A percentile compares a stretch with the other conserved stretches of the same genome.
Evolutionary conservation across 2,329 filamentous ascomycete genomes (phyloP).

Genomic region (Cytospora paraplurivora): DNA sequence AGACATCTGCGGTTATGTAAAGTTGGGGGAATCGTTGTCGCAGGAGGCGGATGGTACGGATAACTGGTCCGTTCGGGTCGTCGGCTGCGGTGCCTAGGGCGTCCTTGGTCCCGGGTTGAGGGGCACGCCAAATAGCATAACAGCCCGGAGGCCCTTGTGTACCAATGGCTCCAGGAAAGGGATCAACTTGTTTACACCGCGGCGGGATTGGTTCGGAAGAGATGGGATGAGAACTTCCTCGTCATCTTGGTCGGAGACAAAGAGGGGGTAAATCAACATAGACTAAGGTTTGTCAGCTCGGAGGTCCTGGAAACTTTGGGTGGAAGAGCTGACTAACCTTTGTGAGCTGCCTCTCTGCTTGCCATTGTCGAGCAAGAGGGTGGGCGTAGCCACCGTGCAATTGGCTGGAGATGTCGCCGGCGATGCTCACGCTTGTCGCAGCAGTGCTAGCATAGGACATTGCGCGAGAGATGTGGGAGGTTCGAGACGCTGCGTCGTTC

Average conservation of each 20-base stretch:
- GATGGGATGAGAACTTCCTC: slow-evolving; percentile 90
- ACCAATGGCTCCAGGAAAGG: slow-evolving; percentile 85
- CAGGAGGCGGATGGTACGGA: slow-evolving; percentile 80
- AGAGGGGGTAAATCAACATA: slow-evolving; percentile 98
- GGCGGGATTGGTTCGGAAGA: slow-evolving; percentile 85
- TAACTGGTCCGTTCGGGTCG: slow-evolving; percentile 89
- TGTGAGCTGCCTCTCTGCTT: slow-evolving; percentile 80
- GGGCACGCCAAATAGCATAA: slow-evolving; percentile 95
- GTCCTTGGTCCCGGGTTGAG: slow-evolving; percentile 79
- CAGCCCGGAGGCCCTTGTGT: slow-evolving; percentile 84
- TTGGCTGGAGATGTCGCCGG: slow-evolving; percentile 78
- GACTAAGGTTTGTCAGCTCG: slow-evolving; percentile 57
- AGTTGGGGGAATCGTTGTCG: slow-evolving; percentile 84
- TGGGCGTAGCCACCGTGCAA: slow-evolving; percentile 83
- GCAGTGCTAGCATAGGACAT: slow-evolving; percentile 68
- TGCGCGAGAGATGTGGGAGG: slow-evolving; percentile 63
- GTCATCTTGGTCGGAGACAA: slow-evolving; percentile 91
- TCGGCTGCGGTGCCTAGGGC: slow-evolving; percentile 89
- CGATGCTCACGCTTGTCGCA: slow-evolving; percentile 69
- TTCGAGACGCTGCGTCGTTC: slow-evolving; percentile 61
- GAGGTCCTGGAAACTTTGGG: not conserved
- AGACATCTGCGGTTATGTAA: slow-evolving; percentile 91
- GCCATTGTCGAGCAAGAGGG: slow-evolving; percentile 77
- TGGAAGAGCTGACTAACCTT: slow-evolving; percentile 57
- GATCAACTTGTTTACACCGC: slow-evolving; percentile 82